Conservation (phyloP, 257 asterid genomes). For the Capsicum rhomboideum region DNA sequence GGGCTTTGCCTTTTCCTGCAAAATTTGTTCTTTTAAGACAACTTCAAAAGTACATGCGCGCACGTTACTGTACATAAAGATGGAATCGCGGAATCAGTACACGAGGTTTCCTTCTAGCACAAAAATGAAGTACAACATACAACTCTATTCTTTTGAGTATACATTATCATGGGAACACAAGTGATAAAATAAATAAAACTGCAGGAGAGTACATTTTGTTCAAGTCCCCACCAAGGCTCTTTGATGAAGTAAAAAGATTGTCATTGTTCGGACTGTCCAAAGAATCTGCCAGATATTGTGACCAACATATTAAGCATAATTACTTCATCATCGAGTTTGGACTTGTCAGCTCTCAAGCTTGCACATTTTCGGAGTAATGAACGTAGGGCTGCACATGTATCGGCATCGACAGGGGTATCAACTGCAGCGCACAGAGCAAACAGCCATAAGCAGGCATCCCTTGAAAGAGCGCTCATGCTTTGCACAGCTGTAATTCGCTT, state of each 20-base stretch:
- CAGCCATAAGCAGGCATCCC: constrained; percentile 59
- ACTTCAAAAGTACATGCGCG: too few relatives aligned
- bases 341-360: constrained; percentile 60
- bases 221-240: background rate
- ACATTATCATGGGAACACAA: background rate
- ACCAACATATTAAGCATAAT: constrained; percentile 60
- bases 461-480: constrained; percentile 28
- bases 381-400: constrained; percentile 72
- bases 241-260: background rate
- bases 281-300: constrained; percentile 68
- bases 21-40: too few relatives aligned
- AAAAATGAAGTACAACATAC: too few relatives aligned
- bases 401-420: constrained; percentile 70
- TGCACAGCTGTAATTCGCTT: constrained; percentile 40
- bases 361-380: constrained; percentile 81
- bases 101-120: too few relatives aligned
- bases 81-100: too few relatives aligned
- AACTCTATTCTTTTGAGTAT: too few relatives aligned
- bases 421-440: constrained; percentile 73
- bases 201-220: background rate
- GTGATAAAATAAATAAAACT: background rate
- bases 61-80: too few relatives aligned
- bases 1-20: too few relatives aligned
- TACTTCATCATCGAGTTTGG: constrained; percentile 56
- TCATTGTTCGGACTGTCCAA: constrained; percentile 71